These are phyloP conservation scores for Diutina mesorugosa DNA, from an alignment of 1,139 yeast genomes.

Conservation along the genomic window DNA sequence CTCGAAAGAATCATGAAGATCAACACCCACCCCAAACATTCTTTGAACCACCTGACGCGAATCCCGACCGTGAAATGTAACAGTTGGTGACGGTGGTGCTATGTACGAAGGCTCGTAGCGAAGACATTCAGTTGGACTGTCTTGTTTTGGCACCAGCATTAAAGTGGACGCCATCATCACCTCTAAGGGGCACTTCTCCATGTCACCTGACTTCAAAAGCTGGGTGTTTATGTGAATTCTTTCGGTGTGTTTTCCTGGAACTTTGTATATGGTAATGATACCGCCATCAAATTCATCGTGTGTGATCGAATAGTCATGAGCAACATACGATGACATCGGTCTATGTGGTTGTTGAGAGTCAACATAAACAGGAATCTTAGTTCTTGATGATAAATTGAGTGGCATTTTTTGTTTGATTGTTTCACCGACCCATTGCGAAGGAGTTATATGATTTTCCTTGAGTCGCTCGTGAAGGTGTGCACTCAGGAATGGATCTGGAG, in stretches of 20 bases:
- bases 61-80: constrained; percentile 49
- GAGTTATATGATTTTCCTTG: constrained; percentile 51
- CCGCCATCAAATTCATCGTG: constrained; percentile 13
- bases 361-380: background rate
- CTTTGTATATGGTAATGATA: constrained; percentile 30
- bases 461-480: background rate
- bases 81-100: constrained; percentile 52
- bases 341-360: background rate
- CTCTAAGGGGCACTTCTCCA: constrained; percentile 40
- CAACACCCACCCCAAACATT: constrained; percentile 45
- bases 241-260: constrained; percentile 53
- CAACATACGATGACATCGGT: background rate
- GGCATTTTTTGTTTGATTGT: constrained; percentile 25
- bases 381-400: background rate
- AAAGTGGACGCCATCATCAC: constrained; percentile 40
- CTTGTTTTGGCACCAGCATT: background rate
- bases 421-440: constrained; percentile 64
- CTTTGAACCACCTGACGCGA: constrained; percentile 10
- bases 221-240: constrained; percentile 49
- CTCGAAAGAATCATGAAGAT: background rate
- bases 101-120: background rate
- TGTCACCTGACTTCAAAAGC: constrained; percentile 32
- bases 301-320: background rate
- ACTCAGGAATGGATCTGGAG: constrained; percentile 36
- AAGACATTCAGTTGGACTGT: constrained; percentile 1